Evolutionary conservation across 148 eudicot genomes (phyloP).

Genomic region (Rhododendron ferrugineum): DNA sequence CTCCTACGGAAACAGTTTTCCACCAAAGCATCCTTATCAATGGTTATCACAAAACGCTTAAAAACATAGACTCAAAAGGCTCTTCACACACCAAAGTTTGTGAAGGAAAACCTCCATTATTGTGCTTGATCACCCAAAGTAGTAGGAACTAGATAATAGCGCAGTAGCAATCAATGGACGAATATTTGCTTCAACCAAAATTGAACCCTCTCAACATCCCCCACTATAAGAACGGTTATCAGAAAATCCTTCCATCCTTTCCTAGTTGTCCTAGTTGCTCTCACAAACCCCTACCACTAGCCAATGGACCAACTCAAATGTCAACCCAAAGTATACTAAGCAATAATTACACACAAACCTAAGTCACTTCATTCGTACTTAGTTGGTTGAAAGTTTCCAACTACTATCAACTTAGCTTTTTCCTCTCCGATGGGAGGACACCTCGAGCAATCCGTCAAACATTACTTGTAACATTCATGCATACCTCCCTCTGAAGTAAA

Average conservation of each 20-base stretch:
- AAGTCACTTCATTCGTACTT: neutral
- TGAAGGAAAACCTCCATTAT: neutral
- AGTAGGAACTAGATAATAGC: neutral
- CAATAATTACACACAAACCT: neutral
- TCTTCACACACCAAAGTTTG: neutral
- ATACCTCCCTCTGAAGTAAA: neutral
- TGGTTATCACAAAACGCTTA: neutral
- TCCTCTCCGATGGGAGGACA: neutral
- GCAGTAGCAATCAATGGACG: neutral
- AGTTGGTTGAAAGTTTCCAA: neutral
- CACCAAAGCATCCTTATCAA: neutral
- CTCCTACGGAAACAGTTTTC: neutral
- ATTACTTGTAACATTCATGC: neutral
- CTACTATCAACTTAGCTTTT: neutral
- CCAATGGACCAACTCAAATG: constrained; percentile 5
- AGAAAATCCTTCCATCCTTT: neutral
- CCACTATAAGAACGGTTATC: neutral
- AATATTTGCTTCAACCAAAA: neutral
- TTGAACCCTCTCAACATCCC: neutral
- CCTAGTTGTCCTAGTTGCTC: neutral
- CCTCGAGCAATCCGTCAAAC: neutral
- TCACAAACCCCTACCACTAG: neutral
- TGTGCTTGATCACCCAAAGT: neutral
- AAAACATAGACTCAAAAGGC: neutral
- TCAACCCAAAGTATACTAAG: neutral